Evolutionary conservation across 164 flowering plant species (phyloP), one percentile per base, ranked within the genome.

Genomic region (Chloranthus sessilifolius): DNA sequence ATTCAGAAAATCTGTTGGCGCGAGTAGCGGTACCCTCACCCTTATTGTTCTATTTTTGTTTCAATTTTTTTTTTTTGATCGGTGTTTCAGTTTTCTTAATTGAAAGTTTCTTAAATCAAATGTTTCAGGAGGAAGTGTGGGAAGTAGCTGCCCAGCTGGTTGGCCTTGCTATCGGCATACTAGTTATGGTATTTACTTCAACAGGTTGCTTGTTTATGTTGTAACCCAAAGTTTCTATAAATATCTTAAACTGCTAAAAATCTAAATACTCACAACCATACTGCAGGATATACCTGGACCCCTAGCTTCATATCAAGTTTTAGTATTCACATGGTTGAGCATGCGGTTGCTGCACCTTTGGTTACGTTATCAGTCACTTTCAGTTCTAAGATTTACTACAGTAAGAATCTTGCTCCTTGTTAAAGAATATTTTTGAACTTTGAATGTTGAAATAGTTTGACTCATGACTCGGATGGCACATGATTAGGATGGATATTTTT

Each of bases 41-140:
- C n/a, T n/a, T n/a, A n/a, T n/a, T n/a, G n/a, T n/a, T n/a, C n/a
- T n/a, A n/a, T n/a, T n/a, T n/a, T n/a, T n/a, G n/a, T n/a, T n/a
- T n/a, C n/a, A n/a, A n/a, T n/a, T n/a, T n/a, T n/a, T n/a, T n/a
- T n/a, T n/a, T n/a, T n/a, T n/a, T n/a, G n/a, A n/a, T n/a, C 12
- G 21, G 7, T 41, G 8, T 50, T 30, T 38, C 15, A 20, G 15
- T 48, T 9, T 17, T 4, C 38, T 35, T 30, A 28, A 21, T 41
- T 52, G 12, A 42, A 24, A 53, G 22, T 26, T 36, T 14, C 19
- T 44, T 67, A 29, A 22, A 22, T 49, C 40, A 16, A 56, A 43
- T 57, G 12, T 66, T 51, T 58, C 68, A 88, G 98, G 96, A 91
- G 66, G 98, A 91, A 75, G 96, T 91, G 30, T 91, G 98, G 98